These are phyloP conservation scores for Scheffersomyces insectosa DNA, from an alignment of 1,139 yeast genomes.

Conservation along the genomic window DNA sequence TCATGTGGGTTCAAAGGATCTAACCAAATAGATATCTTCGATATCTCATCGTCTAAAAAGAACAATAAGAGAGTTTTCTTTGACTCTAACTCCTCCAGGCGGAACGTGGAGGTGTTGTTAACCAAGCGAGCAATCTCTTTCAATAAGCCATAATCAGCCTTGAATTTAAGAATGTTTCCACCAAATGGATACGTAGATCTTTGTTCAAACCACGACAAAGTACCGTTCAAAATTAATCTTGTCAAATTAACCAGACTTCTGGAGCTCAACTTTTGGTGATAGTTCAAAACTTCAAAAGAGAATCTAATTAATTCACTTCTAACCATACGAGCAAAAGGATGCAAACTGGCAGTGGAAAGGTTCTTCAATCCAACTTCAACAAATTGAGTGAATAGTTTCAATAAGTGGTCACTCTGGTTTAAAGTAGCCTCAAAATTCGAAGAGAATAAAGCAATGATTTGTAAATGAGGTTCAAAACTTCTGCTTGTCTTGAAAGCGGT, in stretches of 20 bases:
- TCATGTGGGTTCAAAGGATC: slow-evolving; percentile 60
- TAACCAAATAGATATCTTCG: slow-evolving; percentile 76
- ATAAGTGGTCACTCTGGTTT: slow-evolving; percentile 69
- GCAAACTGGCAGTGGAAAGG: slow-evolving; percentile 63
- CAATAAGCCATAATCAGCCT: slow-evolving; percentile 66
- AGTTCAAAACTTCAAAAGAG: slow-evolving; percentile 63
- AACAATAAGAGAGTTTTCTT: slow-evolving; percentile 56
- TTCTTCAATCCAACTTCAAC: slow-evolving; percentile 59
- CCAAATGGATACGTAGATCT: slow-evolving; percentile 79
- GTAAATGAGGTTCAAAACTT: slow-evolving; percentile 71
- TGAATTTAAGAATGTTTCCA: slow-evolving; percentile 69
- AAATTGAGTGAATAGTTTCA: slow-evolving; percentile 68
- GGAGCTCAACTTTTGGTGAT: slow-evolving; percentile 52
- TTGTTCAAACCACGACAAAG: slow-evolving; percentile 76
- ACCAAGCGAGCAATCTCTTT: slow-evolving; percentile 48
- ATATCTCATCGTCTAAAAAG: slow-evolving; percentile 76
- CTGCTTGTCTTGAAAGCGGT: slow-evolving; percentile 49
- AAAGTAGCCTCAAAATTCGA: slow-evolving; percentile 84
- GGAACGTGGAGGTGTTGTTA: slow-evolving; percentile 23
- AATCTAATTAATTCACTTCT: slow-evolving; percentile 75
- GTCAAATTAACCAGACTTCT: slow-evolving; percentile 48
- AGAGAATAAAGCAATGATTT: slow-evolving; percentile 65
- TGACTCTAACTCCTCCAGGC: slow-evolving; percentile 28
- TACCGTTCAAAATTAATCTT: slow-evolving; percentile 59
- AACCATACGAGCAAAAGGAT: slow-evolving; percentile 75